phyloP scores from a whole-genome alignment of 768 basidiomycete genomes.

The Phlebiopsis gigantea region DNA sequence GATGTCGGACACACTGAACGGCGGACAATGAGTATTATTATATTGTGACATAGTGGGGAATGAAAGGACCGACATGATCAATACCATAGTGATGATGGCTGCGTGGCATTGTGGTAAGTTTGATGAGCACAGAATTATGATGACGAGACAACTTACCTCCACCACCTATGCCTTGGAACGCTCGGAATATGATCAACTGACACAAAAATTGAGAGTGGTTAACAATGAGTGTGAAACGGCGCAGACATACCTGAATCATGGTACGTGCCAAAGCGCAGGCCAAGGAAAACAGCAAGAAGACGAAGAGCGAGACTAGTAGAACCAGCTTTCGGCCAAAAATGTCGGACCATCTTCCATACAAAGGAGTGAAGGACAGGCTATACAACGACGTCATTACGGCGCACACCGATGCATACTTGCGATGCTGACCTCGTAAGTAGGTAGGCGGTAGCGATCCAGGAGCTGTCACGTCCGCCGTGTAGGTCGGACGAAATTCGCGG shows the following conservation, averaged over 20 bases:
- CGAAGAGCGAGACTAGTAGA: constrained; percentile 8
- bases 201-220: neutral
- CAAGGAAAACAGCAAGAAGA: constrained; percentile 16
- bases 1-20: constrained; percentile 33
- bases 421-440: constrained; percentile 10
- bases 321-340: constrained; percentile 18
- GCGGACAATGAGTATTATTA: neutral
- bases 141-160: constrained; percentile 8
- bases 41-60: neutral
- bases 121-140: neutral
- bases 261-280: constrained; percentile 15
- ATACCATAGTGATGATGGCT: constrained; percentile 18
- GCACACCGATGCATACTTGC: neutral
- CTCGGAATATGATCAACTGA: constrained; percentile 19
- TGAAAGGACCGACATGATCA: constrained; percentile 14
- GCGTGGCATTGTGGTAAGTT: neutral
- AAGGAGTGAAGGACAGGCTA: constrained; percentile 13
- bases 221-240: neutral
- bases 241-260: constrained; percentile 13
- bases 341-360: constrained; percentile 20
- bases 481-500: constrained; percentile 16
- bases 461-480: constrained; percentile 11
- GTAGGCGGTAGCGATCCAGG: constrained; percentile 17
- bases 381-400: neutral
- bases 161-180: constrained; percentile 15